A percentile compares a stretch with the other conserved stretches of the same genome.
phyloP scores from a whole-genome alignment of 306 rosid genomes.

The Vachellia pachyceras region DNA sequence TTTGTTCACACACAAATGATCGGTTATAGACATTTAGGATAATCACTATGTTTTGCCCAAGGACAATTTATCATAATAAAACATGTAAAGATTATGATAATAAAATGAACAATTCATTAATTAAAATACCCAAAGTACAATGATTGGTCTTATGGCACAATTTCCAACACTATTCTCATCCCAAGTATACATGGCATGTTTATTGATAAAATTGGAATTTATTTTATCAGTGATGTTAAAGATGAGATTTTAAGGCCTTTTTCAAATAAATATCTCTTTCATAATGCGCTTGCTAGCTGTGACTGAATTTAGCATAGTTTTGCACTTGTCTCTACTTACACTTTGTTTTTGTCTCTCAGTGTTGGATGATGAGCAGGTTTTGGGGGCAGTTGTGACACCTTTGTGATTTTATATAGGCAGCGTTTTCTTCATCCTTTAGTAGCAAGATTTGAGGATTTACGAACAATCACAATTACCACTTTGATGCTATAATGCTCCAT shows the following conservation, averaged over 20 bases:
- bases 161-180: constrained; percentile 32
- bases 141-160: too few relatives aligned
- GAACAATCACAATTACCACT: not conserved
- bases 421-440: not conserved
- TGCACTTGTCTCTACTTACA: not conserved
- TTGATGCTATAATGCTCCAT: not conserved
- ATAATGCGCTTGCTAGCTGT: not conserved
- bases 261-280: not conserved
- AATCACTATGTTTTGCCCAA: too few relatives aligned
- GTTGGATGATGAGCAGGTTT: not conserved
- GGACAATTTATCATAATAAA: too few relatives aligned
- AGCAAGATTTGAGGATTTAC: not conserved
- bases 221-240: not conserved
- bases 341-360: not conserved
- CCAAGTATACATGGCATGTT: constrained; percentile 35
- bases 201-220: constrained; percentile 15
- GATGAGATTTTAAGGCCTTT: not conserved
- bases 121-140: too few relatives aligned
- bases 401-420: not conserved
- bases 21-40: too few relatives aligned
- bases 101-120: too few relatives aligned
- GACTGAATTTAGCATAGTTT: not conserved
- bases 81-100: too few relatives aligned
- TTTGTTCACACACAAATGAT: too few relatives aligned
- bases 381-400: not conserved